Base-by-base conservation (phyloP, 2,329 filamentous ascomycete species). In the Pseudogymnoascus sp. region DNA sequence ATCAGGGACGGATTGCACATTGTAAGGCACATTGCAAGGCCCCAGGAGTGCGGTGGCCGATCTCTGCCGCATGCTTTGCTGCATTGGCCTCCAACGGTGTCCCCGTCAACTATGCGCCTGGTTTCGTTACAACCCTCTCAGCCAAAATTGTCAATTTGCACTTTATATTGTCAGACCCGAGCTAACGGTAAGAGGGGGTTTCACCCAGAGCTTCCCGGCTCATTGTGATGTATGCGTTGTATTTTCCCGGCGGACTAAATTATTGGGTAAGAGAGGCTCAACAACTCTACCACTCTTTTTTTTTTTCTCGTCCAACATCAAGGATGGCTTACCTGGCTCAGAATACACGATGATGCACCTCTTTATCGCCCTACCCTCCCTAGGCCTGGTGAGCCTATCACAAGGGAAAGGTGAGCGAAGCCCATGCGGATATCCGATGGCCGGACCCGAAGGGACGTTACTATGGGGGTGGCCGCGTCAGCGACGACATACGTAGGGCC, bases 401-500 rank as follows among this genome's bases (percentile, higher is more conserved):
- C 29, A 55, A 33, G 27, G 5, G 27, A 33, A 33, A 33, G 15
- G n/a, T 55, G 48, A 55, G 48, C 10, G 27, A 33, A 18, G 48
- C 27, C 27, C n/a, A 55, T 33, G 48, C 15, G 15, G 48, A 33
- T 55, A 55, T 35, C 48, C 48, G 48, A 55, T 55, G 48, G 33
- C 5, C 29, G 48, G 48, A 55, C n/a, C 40, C 29, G 29, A 21
- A 12, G 29, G 21, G 48, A 35, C 12, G 29, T 33, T 55, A 55
- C 29, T 55, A 55, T 55, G 48, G 48, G 48, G 48, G 48, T 55
- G 48, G 48, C 48, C 48, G 48, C 48, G 48, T 55, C 48, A 55
- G 48, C 48, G 48, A 55, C 48, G 48, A 33, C 48, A 55, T 55
- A 55, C 48, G 48, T 55, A 55, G 9, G 48, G 48, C 48, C 29